Base-by-base conservation (phyloP, 306 rosid genomes). In the Trifolium pratense region DNA sequence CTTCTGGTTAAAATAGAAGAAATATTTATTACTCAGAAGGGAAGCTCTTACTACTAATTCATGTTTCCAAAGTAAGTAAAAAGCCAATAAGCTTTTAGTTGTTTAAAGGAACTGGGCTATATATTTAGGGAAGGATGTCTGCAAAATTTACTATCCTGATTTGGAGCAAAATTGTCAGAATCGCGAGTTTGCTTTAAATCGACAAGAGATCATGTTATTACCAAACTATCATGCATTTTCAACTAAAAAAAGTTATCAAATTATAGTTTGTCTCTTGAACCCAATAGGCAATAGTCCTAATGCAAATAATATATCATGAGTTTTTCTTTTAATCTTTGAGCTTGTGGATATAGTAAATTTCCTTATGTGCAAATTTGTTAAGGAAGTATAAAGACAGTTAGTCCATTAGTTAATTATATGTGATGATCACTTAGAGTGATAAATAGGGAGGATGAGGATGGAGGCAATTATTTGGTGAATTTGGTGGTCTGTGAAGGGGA, bases 21-120 rank as follows among this genome's bases (percentile, higher is more conserved):
- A 5, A 14, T 69, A 7, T 48, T n/a, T 69, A 1, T 69, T 55
- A 42, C 48, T 45, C 8, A 42, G 20, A 42, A 17, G 16, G 80
- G 42, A 67, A 14, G 39, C 64, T 74, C 78, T 69, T 62, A 61
- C 12, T 25, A 26, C 31, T 26, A 26, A 3, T 26, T 26, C 3
- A 26, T 26, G 31, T 26, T 26, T 26, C 31, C 31, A 26, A 26
- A 26, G 31, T 26, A 3, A 26, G 31, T 26, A 26, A 26, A 26
- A 26, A 26, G 31, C 31, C 31, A 26, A 26, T 26, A 26, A 26
- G 31, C 31, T 26, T 26, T 26, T 26, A 26, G 4, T 26, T 26
- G 31, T 26, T 26, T 26, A 26, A 26, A 26, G 31, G 31, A 26
- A 26, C 31, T 26, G 4, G 31, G 31, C 31, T 26, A 26, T 4